Base-by-base conservation (phyloP, 108 stramenopile species). In the Parietichytrium sp. region DNA sequence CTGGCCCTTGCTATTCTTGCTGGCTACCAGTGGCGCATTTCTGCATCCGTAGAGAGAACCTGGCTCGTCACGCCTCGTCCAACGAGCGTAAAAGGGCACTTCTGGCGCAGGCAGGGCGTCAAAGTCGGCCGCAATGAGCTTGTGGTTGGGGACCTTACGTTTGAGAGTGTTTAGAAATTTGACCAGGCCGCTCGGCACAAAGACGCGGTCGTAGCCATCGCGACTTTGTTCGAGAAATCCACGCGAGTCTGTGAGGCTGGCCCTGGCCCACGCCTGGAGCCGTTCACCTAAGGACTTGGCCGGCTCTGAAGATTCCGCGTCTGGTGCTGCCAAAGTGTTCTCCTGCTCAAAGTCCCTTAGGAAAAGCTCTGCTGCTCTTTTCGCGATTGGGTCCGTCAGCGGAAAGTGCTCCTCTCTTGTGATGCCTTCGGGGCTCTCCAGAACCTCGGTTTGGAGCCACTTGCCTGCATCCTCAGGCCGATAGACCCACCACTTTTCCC, bases 61-160 rank as follows among this genome's bases (percentile, higher is more conserved):
- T 0, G 52, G 30, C 4, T 52, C 80, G 52, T 23, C 52, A 38
- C 52, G 52, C 23, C 78, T 45, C 26, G 47, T 13, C 47, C 12
- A n/a, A 33, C 36, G 36, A n/a, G 33, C 25, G 38, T 42, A 72
- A 12, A 42, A 23, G 15, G 61, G 45, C 33, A 49, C 33, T 12
- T 49, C 50, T 4, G 79, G 80, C n/a, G 27, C 52, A 8, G 80
- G 80, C 51, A 80, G 52, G 33, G 18, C 45, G 80, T 52, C 6
- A 23, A 80, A 80, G 25, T 80, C 80, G 10, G 80, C 80, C 26
- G 51, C 30, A 29, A 80, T 16, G 13, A 80, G 42, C 3, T 49
- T 31, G 52, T 52, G 80, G 12, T 33, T 15, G 52, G 80, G 80
- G 1, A 53, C 13, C 3, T 29, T 18, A 31, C 4, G 13, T 3